Conservation (phyloP, 106 monocot genomes). For the Alisma plantagoaquatica region DNA sequence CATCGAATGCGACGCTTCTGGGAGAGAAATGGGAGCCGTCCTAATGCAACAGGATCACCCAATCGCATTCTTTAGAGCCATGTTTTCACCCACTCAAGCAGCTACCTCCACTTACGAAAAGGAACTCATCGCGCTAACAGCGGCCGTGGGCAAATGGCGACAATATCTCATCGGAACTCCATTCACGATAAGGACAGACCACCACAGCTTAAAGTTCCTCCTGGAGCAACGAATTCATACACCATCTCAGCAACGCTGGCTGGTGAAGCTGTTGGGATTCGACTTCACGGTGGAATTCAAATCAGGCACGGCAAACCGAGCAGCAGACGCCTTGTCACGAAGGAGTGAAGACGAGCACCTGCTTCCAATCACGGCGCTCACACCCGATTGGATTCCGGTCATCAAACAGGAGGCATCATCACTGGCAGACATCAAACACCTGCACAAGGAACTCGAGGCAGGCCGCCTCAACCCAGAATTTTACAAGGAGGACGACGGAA, state of each 20-base stretch:
- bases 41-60: background rate
- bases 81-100: too few species aligned
- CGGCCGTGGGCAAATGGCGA: background rate
- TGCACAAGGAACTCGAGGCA: background rate
- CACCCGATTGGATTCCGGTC: background rate
- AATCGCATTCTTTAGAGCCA: background rate
- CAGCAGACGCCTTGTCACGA: background rate
- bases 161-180: background rate
- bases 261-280: background rate
- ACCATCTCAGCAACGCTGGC: background rate
- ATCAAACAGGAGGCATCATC: background rate
- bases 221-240: background rate
- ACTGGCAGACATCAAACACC: background rate
- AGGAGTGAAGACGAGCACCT: background rate
- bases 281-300: background rate
- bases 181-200: background rate
- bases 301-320: background rate
- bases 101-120: background rate
- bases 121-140: background rate
- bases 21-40: background rate
- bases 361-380: background rate
- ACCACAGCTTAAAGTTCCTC: background rate
- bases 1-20: background rate
- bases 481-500: background rate
- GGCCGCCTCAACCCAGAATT: background rate